These are phyloP conservation scores for Aspergillus pseudonomiae DNA, from an alignment of 2,329 filamentous ascomycete species.

Conservation along the genomic window DNA sequence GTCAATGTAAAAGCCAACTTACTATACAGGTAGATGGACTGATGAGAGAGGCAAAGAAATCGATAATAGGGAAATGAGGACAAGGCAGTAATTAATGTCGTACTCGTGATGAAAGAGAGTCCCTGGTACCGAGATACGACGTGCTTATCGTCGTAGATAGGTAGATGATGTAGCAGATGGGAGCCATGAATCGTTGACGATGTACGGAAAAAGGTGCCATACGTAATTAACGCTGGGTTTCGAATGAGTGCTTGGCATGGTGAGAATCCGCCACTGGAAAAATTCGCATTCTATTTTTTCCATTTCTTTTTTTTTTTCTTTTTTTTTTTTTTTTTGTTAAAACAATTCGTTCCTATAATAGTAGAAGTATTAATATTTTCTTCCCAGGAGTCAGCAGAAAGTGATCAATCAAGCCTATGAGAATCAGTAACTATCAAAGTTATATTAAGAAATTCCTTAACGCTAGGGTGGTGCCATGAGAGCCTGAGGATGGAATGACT, in stretches of 20 bases:
- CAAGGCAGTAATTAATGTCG: neutral
- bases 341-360: neutral
- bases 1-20: neutral
- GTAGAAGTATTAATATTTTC: neutral
- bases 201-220: slow-evolving; percentile 3
- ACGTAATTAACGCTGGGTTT: neutral
- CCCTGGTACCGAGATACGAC: neutral
- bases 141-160: neutral
- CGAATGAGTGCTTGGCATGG: neutral
- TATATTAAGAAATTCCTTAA: neutral
- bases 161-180: slow-evolving; percentile 1
- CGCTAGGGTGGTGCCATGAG: slow-evolving; percentile 2
- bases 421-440: neutral
- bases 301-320: neutral
- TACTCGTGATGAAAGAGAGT: neutral
- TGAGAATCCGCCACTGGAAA: slow-evolving; percentile 4
- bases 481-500: neutral
- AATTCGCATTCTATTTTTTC: neutral
- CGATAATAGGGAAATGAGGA: neutral
- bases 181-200: neutral
- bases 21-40: neutral
- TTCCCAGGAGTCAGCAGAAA: neutral
- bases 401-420: neutral
- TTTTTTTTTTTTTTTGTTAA: neutral
- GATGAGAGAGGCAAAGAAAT: neutral